Conservation (phyloP, 2,329 filamentous ascomycete species). For the Neoascochyta sp. region DNA sequence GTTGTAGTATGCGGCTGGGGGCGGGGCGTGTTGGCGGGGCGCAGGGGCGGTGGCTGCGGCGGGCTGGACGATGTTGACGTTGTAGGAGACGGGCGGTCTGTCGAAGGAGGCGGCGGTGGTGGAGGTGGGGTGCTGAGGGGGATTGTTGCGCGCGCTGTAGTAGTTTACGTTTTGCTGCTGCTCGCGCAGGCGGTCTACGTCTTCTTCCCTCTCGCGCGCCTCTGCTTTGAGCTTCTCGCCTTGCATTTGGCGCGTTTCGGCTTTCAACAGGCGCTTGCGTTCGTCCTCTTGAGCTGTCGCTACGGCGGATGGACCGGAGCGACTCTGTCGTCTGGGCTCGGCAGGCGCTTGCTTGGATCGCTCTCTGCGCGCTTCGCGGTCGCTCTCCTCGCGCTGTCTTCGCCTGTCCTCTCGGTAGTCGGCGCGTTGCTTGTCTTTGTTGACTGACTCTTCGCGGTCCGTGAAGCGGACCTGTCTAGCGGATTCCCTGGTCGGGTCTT, state of each 20-base stretch:
- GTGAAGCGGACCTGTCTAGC: no score
- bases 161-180: conserved; percentile 23
- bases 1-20: conserved; percentile 1
- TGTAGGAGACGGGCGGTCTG: conserved; percentile 1
- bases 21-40: no score
- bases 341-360: no score
- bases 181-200: conserved; percentile 11
- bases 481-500: no score
- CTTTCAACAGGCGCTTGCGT: conserved; percentile 17
- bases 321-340: conserved; percentile 17
- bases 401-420: no score
- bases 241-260: conserved; percentile 20
- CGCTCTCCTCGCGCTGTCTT: no score
- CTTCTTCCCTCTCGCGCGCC: conserved; percentile 24
- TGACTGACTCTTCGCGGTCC: no score
- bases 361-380: no score
- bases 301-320: no score
- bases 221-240: conserved; percentile 21
- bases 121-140: not conserved
- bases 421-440: no score
- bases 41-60: conserved; percentile 3
- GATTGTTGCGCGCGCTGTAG: conserved; percentile 19
- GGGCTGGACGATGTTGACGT: not conserved
- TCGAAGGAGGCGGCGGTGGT: not conserved
- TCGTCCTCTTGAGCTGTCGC: conserved; percentile 12